Evolutionary conservation across 768 basidiomycete species (phyloP).

Genomic region (Amanita exitialis): DNA sequence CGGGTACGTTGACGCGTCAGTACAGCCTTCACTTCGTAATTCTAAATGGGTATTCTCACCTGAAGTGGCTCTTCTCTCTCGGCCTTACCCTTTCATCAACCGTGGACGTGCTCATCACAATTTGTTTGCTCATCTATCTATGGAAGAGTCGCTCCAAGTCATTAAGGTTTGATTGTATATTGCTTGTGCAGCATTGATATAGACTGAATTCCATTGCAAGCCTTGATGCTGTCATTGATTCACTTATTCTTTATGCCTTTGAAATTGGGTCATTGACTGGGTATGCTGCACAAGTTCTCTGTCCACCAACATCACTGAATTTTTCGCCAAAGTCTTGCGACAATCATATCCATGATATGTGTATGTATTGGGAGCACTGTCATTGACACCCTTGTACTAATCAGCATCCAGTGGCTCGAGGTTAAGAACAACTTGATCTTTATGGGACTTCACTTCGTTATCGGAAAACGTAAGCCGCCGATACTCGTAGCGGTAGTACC

Average conservation of each 20-base stretch:
- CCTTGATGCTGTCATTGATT: conserved; percentile 25
- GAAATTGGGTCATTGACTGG: conserved; percentile 33
- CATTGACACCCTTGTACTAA: not conserved
- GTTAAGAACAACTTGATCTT: conserved; percentile 36
- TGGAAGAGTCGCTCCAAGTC: conserved; percentile 21
- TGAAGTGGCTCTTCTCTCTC: conserved; percentile 33
- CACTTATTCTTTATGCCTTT: conserved; percentile 31
- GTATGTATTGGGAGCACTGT: conserved; percentile 19
- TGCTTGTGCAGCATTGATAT: not conserved
- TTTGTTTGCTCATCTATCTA: conserved; percentile 22
- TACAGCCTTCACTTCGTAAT: not conserved
- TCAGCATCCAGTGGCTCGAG: conserved; percentile 27
- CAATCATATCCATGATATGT: conserved; percentile 39
- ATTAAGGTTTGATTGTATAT: conserved; percentile 14
- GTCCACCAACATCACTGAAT: not conserved
- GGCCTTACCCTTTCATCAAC: conserved; percentile 30
- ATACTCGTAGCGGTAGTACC: not conserved
- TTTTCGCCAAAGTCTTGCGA: conserved; percentile 22
- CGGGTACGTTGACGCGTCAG: conserved; percentile 8
- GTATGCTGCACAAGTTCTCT: conserved; percentile 7
- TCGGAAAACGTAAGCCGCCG: conserved; percentile 27
- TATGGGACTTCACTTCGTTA: conserved; percentile 40
- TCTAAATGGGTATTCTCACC: not conserved
- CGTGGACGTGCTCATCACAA: conserved; percentile 27
- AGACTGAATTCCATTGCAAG: conserved; percentile 11